Base-by-base conservation (phyloP, 768 basidiomycete genomes). In the Boletus patriciae region DNA sequence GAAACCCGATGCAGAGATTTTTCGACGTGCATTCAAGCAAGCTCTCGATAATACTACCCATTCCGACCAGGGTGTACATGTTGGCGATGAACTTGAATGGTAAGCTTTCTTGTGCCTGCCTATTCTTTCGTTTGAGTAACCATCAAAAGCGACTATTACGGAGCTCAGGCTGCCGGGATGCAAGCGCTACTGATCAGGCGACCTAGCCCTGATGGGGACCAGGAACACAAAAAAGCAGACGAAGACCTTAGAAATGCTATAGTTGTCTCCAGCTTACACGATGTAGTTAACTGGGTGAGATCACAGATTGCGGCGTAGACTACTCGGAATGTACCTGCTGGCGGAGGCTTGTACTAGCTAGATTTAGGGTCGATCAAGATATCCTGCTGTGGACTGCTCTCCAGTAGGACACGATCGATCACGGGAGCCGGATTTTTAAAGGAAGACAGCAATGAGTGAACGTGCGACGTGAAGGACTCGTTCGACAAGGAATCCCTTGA, bases 51-150 rank as follows among this genome's bases (percentile, higher is more conserved):
- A 37, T 21, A 11, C 38, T 13, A 16, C 33, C 5, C 46, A 37
- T 40, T 31, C 52, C 7, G 50, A 64, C 36, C 76, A 87, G 62
- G 80, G 79, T 36, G 64, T 92, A 19, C 90, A 93, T 60, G 80
- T 92, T 40, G 91, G 91, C 1, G 90, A 93, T 66, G 89, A 92
- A 59, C 66, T 90, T 31, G 66, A 77, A 47, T 79, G 80, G 90
- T 90, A 62, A 59, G 80, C 60, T 42, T n/a, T 18, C 31, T 44
- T 5, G 23, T 50, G 25, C 23, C 15, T 50, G 25, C 23, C 15
- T 19, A n/a, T 38, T 23, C 29, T 47, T 11, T 38, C 27, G 25
- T 34, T 50, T 46, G 36, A 38, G 13, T 57, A 42, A 61, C 56
- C 36, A 43, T 23, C 21, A 36, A 10, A 61, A 91, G 89, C 48